These are phyloP conservation scores for Trichoderma aggressivum DNA, from an alignment of 2,329 filamentous ascomycete genomes.

Conservation along the genomic window DNA sequence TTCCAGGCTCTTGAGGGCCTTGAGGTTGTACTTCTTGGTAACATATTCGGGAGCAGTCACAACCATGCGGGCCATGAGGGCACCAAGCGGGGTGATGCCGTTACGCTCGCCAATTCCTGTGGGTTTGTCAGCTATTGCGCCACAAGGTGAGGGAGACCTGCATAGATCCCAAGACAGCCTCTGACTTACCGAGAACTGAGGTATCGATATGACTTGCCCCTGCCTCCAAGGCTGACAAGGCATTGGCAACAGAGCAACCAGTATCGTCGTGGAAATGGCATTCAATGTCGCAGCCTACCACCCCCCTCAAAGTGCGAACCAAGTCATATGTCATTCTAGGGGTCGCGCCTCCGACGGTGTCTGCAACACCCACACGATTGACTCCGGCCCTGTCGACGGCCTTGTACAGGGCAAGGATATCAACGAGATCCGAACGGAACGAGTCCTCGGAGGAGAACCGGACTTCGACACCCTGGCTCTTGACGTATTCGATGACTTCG, in stretches of 20 bases:
- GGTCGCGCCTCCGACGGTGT: constrained; percentile 72
- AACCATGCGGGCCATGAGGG: constrained; percentile 36
- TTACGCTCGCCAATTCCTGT: constrained; percentile 54
- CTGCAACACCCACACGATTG: constrained; percentile 63
- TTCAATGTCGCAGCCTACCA: constrained; percentile 66
- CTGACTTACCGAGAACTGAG: constrained; percentile 66
- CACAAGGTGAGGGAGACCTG: not conserved
- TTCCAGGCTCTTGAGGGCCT: constrained; percentile 86
- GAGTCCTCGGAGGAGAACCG: constrained; percentile 55
- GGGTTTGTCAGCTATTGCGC: too few relatives aligned
- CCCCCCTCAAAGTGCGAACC: constrained; percentile 69
- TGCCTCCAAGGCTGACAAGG: constrained; percentile 80
- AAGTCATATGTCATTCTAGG: constrained; percentile 88
- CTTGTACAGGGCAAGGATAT: constrained; percentile 76
- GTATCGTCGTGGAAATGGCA: constrained; percentile 26
- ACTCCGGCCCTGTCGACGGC: constrained; percentile 82
- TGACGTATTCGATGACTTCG: constrained; percentile 82
- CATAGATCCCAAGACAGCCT: too few relatives aligned
- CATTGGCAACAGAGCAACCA: constrained; percentile 69
- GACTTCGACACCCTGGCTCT: constrained; percentile 46
- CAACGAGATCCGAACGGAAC: constrained; percentile 62
- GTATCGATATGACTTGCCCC: constrained; percentile 78
- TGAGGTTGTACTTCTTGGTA: constrained; percentile 63
- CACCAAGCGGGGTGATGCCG: constrained; percentile 13
- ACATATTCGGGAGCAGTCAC: constrained; percentile 22